Percentiles rank a stretch among this genome's conserved stretches.
These are phyloP conservation scores for Exidia glandulosa DNA, from an alignment of 768 basidiomycete species.

Conservation along the genomic window DNA sequence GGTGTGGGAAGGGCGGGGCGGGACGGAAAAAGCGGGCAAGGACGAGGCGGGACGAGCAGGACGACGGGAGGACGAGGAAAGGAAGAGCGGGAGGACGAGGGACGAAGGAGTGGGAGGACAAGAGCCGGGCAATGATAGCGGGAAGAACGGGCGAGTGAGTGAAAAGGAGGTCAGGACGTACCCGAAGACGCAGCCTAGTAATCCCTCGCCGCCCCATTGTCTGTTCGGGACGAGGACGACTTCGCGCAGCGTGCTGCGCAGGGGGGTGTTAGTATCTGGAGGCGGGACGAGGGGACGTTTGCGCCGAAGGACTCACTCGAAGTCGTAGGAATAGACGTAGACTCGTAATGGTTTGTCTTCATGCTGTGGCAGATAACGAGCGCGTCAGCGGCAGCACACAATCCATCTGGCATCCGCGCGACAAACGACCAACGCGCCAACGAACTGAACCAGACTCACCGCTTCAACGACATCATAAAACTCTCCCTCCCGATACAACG, in stretches of 20 bases:
- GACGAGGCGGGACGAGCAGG: too few species aligned
- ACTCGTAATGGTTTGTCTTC: constrained; percentile 87
- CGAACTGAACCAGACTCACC: constrained; percentile 32
- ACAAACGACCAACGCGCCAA: too few species aligned
- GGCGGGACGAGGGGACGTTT: neutral
- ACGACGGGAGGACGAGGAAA: too few species aligned
- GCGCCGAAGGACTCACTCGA: constrained; percentile 54
- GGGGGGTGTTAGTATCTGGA: too few species aligned
- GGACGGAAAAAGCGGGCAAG: too few species aligned
- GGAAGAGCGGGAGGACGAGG: too few species aligned
- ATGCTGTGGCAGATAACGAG: constrained; percentile 43
- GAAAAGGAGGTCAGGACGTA: constrained; percentile 26
- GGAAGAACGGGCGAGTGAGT: too few species aligned
- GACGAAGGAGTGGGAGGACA: too few species aligned
- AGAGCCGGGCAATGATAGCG: too few species aligned
- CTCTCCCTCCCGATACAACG: constrained; percentile 81
- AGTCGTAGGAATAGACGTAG: constrained; percentile 95
- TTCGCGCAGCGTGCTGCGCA: constrained; percentile 70
- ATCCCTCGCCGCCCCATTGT: constrained; percentile 94
- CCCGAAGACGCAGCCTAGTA: constrained; percentile 94
- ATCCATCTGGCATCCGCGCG: too few species aligned
- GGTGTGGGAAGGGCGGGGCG: too few species aligned
- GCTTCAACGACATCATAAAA: constrained; percentile 95
- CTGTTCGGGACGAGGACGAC: constrained; percentile 92
- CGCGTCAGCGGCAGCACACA: constrained; percentile 2